Evolutionary conservation across 352 stramenopile genomes (phyloP), one percentile per base, ranked within the genome.

Genomic region (Globisporangium okanoganense): DNA sequence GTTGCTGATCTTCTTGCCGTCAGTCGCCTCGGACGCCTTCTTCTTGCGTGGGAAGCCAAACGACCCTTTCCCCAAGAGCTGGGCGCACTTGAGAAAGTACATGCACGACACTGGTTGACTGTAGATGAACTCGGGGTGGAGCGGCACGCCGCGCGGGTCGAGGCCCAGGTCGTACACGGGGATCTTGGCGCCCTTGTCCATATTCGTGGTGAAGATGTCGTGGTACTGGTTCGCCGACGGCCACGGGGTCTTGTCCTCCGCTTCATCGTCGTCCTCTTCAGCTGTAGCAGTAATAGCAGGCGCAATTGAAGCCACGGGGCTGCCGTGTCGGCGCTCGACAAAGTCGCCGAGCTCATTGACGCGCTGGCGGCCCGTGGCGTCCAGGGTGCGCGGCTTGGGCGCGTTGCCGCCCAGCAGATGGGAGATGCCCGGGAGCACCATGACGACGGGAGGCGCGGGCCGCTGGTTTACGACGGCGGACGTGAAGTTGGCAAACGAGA

Each of bases 81-180:
- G 70, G 14, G 65, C 59, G 43, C 82, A 91, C 57, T 80, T 82
- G 38, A 89, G 73, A 53, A 88, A 91, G 69, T 91, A 89, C 79
- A 89, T 87, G 65, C 82, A 91, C 24, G 78, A 88, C 27, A 75
- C 75, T 2, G 82, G 79, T 40, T 89, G 69, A 53, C 70, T 85
- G 72, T 91, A 91, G 64, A 91, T 91, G 66, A 85, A 87, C 66
- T 88, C 77, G 0, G 82, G 82, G 41, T 91, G 82, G 16, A 88
- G 65, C 24, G 79, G 79, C 36, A 91, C 82, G 24, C 80, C 78
- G n/a, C 82, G 77, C 13, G 79, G 72, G 58, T 89, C 82, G n/a
- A 89, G 67, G 5, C 82, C 82, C 13, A 91, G 62, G 55, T 91
- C 79, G 66, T 88, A 91, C 25, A 91, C 65, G 0, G 78, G 79